Evolutionary conservation across 345 rosid species (phyloP), one percentile per base, ranked within the genome.

Genomic region (Murraya paniculata): DNA sequence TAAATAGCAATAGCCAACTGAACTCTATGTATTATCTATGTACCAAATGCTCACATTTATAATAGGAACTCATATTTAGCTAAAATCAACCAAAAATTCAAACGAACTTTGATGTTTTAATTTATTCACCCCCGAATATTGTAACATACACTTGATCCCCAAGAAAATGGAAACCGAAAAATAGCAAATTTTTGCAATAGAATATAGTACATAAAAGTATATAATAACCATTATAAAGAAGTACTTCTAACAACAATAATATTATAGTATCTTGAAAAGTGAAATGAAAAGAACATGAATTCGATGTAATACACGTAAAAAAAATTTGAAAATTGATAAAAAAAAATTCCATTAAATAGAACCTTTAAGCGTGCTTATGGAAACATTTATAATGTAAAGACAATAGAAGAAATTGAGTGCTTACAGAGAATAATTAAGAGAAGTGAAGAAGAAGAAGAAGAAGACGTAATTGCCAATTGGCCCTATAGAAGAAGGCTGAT

Each of bases 401-500:
- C 18, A 53, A 6, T 0, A 71, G 33, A 72, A 72, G 33, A 77
- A 76, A 77, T 73, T 4, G 55, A 64, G 41, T 73, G 80, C 81
- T 76, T 83, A 78, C 75, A 28, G 33, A 22, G 64, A 48, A 65
- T 13, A n/a, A 72, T 5, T 55, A 25, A 57, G 31, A 72, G 30
- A 30, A 35, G 24, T 35, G 24, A 11, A 30, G 41, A 18, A 14
- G 18, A 13, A 66, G 28, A 70, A 39, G 60, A 74, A 11, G 62
- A 13, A 25, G n/a, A 14, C 8, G 81, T 60, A 55, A 75, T 50
- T 16, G 30, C 22, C 8, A 3, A 13, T 16, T 2, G 48, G 41
- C 22, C 9, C 5, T 3, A 9, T 53, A 5, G 64, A 33, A 69
- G 19, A 50, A 31, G 36, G 75, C 18, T 68, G 81, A 58, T 45